Evolutionary conservation across 768 basidiomycete species (phyloP), one percentile per base, ranked within the genome.

Genomic region (Boletellus emodensis): DNA sequence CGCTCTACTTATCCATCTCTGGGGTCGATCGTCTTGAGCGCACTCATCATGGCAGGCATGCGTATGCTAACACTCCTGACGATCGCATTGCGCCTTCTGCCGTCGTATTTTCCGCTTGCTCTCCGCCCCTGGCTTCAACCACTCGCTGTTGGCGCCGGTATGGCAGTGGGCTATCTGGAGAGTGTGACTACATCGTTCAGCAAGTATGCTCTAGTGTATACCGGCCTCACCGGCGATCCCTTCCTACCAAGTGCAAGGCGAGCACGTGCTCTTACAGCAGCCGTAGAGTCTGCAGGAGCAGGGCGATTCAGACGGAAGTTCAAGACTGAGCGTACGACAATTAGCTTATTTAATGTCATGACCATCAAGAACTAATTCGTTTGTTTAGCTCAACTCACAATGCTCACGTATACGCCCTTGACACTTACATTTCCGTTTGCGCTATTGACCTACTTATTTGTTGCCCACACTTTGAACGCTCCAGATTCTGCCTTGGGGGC

Each of bases 391-490:
- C 78, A 82, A 63, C 76, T 92, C 57, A 80, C 86, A 0, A 70
- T 94, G 55, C 75, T 94, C 55, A 87, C 73, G 13, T 68, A 80
- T 26, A 80, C 88, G 12, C 87, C 92, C 15, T 72, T 90, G 44
- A 87, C 85, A 1, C 72, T 93, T 52, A 88, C 89, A 1, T 78
- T 94, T 55, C 87, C 91, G 6, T 88, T 90, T 55, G 84, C 90
- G 13, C 72, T 94, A 26, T 71, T 80, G 34, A 88, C 91, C 5
- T 96, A 95, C 66, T 68, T 97, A 17, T 90, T 94, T 57, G 88
- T 92, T n/a, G 87, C 90, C 2, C 89, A 91, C 67, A 85, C 87
- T 0, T 69, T 92, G 18, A 64, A 67, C 15, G 81, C 83, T 22
- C 89, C 90, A 0, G 66, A 83, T 40, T 78, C 87, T 58, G 90